Base-by-base conservation (phyloP, 306 rosid species). In the Dalbergia cochinchinensis region DNA sequence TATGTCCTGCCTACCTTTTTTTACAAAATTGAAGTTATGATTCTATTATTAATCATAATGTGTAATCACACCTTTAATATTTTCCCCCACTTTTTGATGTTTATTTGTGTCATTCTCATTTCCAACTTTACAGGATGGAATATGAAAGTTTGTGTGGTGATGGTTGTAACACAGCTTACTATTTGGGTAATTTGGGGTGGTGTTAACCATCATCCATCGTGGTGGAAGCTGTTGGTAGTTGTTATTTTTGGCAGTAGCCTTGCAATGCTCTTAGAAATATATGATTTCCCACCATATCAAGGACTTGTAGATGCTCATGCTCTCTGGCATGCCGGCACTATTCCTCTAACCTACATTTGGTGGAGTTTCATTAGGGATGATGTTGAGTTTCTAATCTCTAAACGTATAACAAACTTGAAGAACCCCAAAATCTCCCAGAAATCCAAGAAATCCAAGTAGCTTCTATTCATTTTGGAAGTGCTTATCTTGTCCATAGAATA, bases 281-380 rank as follows among this genome's bases (percentile, higher is more conserved):
- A 86, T 51, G 95, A 94, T 61, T 91, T 94, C 61, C 91, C 97
- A 35, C 97, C 98, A 13, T 87, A 80, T 74, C 14, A 76, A 74
- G 97, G 97, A 35, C 80, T 87, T 62, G 1, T 89, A 15, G 97
- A 94, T 75, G 88, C 95, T 65, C 94, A 90, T 81, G 91, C 94
- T 34, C 81, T 91, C 66, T 89, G 92, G 95, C 92, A 90, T 31
- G 95, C 92, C 80, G 70, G 91, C 34, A 91, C 92, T 50, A 65
- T 94, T 77, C 98, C 98, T 12, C 75, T 94, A 26, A 90, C 97
- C 19, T 87, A 78, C 71, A 41, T 91, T 12, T 89, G 92, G 98
- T 94, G 98, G 98, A 90, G 94, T 85, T 94, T 94, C 69, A 81
- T 86, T 59, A 82, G 86, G 78, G 97, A 91, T 15, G 98, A 94